Conservation (phyloP, 345 rosid genomes). For the Dipteronia dyeriana region DNA sequence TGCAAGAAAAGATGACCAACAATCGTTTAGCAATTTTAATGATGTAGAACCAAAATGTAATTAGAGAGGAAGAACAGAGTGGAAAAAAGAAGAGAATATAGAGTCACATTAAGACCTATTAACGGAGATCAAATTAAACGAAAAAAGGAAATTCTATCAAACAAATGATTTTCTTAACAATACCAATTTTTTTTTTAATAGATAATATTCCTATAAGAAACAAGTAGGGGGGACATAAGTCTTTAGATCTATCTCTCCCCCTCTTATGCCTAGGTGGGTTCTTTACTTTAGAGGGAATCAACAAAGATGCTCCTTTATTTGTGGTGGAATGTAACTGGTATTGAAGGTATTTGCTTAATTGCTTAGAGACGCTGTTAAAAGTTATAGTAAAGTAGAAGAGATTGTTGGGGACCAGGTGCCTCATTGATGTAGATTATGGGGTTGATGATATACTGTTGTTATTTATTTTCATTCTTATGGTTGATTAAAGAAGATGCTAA, state of each 20-base stretch:
- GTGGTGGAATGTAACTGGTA: neutral
- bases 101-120: neutral
- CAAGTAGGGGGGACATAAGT: too few species aligned
- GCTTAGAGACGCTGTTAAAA: conserved; percentile 8
- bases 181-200: too few species aligned
- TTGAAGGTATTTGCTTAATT: conserved; percentile 14
- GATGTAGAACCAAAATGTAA: neutral
- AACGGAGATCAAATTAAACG: neutral
- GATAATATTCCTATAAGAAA: neutral
- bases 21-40: neutral
- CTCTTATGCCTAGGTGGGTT: neutral
- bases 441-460: neutral
- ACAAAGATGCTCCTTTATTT: conserved; percentile 3
- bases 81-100: too few species aligned
- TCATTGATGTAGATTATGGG: conserved; percentile 14
- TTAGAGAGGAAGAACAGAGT: neutral
- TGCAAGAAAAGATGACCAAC: neutral
- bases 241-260: too few species aligned
- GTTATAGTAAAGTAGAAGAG: conserved; percentile 19
- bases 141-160: neutral
- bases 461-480: conserved; percentile 9
- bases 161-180: neutral
- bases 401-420: conserved; percentile 26
- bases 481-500: conserved; percentile 13
- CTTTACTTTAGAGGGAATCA: conserved; percentile 20